Conservation (phyloP, 441 rosid species). For the Erodium trifolium region DNA sequence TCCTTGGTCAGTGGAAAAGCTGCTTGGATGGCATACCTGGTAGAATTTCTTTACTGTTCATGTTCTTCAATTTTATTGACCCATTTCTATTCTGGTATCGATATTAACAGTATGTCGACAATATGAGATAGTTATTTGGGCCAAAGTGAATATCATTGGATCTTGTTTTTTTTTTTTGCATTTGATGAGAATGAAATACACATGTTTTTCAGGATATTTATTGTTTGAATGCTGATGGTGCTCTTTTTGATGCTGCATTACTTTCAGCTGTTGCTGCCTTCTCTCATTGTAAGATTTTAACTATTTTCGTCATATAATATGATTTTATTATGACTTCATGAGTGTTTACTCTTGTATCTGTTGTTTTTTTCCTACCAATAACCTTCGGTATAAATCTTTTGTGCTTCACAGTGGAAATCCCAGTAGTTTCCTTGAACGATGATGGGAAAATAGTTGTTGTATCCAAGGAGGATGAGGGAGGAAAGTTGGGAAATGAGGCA, state of each 20-base stretch:
- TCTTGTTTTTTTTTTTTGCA: constrained; percentile 10
- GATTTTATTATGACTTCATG: no score
- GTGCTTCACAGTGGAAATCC: constrained; percentile 63
- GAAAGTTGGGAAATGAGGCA: constrained; percentile 38
- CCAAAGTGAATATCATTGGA: neutral
- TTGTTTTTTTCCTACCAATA: neutral
- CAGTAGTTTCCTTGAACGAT: constrained; percentile 68
- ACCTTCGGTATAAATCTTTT: neutral
- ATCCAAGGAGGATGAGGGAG: constrained; percentile 38
- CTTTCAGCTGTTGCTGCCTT: constrained; percentile 82
- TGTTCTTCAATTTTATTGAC: neutral
- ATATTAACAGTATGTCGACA: neutral
- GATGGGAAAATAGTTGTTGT: constrained; percentile 62
- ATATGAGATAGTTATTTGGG: neutral
- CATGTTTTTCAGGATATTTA: constrained; percentile 59
- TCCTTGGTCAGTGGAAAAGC: constrained; percentile 80
- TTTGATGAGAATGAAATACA: neutral
- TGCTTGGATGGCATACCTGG: constrained; percentile 94
- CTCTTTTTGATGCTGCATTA: constrained; percentile 88
- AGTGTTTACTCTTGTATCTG: neutral
- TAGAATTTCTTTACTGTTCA: constrained; percentile 10
- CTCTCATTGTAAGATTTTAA: constrained; percentile 48
- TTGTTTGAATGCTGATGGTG: constrained; percentile 91
- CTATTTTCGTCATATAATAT: neutral
- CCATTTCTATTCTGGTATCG: neutral